Conservation (phyloP, 805 yeast genomes). For the Yarrowia yakushimensis region DNA sequence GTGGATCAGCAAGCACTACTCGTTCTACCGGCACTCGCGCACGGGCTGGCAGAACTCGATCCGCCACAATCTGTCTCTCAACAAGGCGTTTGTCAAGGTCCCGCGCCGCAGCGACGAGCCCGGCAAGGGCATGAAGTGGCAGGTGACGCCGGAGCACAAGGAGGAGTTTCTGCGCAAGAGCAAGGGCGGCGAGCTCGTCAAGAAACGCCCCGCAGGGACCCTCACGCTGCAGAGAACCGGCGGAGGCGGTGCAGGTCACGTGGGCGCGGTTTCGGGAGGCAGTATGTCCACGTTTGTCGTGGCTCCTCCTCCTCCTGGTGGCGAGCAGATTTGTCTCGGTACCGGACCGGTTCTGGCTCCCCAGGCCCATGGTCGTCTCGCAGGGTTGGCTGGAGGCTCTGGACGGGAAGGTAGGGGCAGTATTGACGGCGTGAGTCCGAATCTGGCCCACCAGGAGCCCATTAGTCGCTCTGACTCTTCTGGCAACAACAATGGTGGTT, state of each 20-base stretch:
- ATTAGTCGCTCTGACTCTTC: too few species aligned
- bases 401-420: background rate
- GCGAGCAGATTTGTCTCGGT: conserved; percentile 19
- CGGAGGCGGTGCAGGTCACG: background rate
- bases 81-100: conserved; percentile 96
- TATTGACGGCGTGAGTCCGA: background rate
- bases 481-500: too few species aligned
- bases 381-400: background rate
- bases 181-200: conserved; percentile 52
- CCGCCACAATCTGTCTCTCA: conserved; percentile 86
- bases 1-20: conserved; percentile 86
- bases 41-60: conserved; percentile 99
- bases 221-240: conserved; percentile 18
- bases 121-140: conserved; percentile 99
- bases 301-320: conserved; percentile 17
- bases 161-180: conserved; percentile 81
- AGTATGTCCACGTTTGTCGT: conserved; percentile 15
- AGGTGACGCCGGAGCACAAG: conserved; percentile 78
- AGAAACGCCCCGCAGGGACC: conserved; percentile 22
- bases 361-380: background rate
- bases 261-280: background rate
- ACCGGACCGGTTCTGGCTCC: background rate
- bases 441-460: background rate
- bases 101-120: conserved; percentile 95
- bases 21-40: conserved; percentile 77